Base-by-base conservation (phyloP, 2,329 filamentous ascomycete genomes). In the Penicillium frequentans region DNA sequence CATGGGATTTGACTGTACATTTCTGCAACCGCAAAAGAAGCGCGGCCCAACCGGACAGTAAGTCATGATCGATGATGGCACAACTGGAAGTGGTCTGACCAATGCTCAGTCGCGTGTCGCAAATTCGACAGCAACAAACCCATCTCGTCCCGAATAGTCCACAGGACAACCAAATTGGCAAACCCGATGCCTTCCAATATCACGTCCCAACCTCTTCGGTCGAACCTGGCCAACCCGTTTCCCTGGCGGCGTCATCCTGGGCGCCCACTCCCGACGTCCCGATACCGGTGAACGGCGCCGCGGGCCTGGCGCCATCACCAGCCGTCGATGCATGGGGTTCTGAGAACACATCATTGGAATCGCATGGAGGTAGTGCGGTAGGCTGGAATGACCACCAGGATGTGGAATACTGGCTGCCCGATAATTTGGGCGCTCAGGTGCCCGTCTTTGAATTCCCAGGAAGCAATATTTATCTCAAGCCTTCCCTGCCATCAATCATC, bases 11-110 rank as follows among this genome's bases (percentile, higher is more conserved):
- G 68, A 72, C 13, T 78, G 76, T 59, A 77, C 75, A 7, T 78
- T 75, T 56, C 70, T 77, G 39, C 69, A 73, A 45, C 73, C 74
- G 7, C 73, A 76, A 56, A 78, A 77, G 60, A 77, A 77, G 55
- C 69, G 76, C 45, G 76, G 76, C 5, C 63, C 76, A 39, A 68
- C 70, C 26, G 71, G 70, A 53, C 69, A 73, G 72, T 75, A 63
- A 70, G 72, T 71, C 37, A 46, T n/a, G 29, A 42, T 23, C 19
- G 39, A 23, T 42, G 27, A 44, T 54, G 24, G 14, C 42, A 47
- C 56, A 31, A 26, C 49, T 13, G 26, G 21, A 35, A 49, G 11
- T 26, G 29, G 26, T 47, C 59, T 60, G 23, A 59, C 55, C 43
- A 49, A 44, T 37, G 27, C 19, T 29, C 6, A 76, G 75, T 57